Evolutionary conservation across 257 asterid genomes (phyloP).

Genomic region (Ocimum tenuiflorum): DNA sequence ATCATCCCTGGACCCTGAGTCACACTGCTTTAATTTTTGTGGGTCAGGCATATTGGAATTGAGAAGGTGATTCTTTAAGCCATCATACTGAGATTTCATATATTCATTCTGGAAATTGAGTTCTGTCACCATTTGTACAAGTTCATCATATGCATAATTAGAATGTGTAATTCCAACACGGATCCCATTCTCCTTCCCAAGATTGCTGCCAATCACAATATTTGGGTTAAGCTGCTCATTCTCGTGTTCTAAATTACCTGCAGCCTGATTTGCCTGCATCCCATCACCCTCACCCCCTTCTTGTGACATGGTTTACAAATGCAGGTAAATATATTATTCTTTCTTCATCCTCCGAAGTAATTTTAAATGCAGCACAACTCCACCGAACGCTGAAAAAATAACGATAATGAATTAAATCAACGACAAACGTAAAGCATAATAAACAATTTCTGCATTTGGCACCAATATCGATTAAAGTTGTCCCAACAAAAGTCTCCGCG

Average conservation of each 20-base stretch:
- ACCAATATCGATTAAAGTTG: constrained; percentile 12
- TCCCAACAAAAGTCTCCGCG: neutral
- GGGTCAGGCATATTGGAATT: constrained; percentile 25
- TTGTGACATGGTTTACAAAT: constrained; percentile 30
- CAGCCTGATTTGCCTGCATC: constrained; percentile 31
- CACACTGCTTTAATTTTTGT: constrained; percentile 25
- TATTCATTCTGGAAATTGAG: constrained; percentile 80
- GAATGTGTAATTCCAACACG: constrained; percentile 19
- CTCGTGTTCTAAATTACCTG: constrained; percentile 29
- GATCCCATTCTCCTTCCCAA: constrained; percentile 40
- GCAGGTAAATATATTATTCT: constrained; percentile 4
- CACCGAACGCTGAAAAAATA: constrained; percentile 19
- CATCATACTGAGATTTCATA: constrained; percentile 70
- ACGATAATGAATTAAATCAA: neutral
- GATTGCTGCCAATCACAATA: constrained; percentile 23
- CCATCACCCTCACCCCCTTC: constrained; percentile 39
- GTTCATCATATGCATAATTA: constrained; percentile 45
- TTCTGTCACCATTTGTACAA: constrained; percentile 64
- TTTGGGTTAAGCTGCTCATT: constrained; percentile 33
- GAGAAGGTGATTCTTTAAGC: constrained; percentile 33
- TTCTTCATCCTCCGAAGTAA: neutral
- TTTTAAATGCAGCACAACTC: constrained; percentile 6
- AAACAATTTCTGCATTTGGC: constrained; percentile 13
- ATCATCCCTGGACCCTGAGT: constrained; percentile 23
- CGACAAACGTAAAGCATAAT: neutral